phyloP scores from a whole-genome alignment of 2,329 filamentous ascomycete genomes.

The Colletotrichum sp. region DNA sequence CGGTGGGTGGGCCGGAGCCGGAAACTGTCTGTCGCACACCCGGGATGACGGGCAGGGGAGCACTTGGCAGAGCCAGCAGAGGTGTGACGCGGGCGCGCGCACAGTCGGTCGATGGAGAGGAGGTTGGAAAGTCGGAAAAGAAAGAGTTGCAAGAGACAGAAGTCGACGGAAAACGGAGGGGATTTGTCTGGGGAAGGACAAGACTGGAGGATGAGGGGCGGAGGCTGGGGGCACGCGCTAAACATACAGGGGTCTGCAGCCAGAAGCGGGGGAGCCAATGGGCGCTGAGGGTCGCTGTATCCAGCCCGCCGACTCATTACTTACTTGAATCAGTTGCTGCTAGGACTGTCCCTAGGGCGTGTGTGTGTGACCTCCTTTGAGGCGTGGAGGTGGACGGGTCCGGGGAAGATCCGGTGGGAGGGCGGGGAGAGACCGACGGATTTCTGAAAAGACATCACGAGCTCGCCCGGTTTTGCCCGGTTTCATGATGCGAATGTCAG shows the following conservation, averaged over 20 bases:
- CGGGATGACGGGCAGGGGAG: background rate
- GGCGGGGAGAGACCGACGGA: background rate
- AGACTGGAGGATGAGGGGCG: background rate
- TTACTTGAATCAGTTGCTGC: background rate
- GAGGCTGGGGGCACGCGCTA: background rate
- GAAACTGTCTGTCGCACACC: background rate
- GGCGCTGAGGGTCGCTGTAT: background rate
- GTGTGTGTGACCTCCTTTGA: background rate
- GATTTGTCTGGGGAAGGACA: slow-evolving; percentile 12
- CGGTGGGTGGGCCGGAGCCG: background rate
- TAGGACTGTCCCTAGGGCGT: background rate
- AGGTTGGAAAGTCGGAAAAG: slow-evolving; percentile 14
- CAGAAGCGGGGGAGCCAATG: background rate
- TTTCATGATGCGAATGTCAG: background rate
- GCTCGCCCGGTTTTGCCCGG: background rate
- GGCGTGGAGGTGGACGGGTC: background rate
- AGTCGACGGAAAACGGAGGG: slow-evolving; percentile 13
- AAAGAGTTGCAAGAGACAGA: background rate
- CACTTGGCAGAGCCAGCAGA: background rate
- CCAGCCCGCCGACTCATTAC: background rate
- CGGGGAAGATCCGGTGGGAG: background rate
- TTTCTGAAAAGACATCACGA: background rate
- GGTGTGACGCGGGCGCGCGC: background rate
- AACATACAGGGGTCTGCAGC: background rate
- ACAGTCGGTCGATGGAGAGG: background rate